Evolutionary conservation across 179 eudicot genomes (phyloP).

Genomic region (Nepenthes alata): DNA sequence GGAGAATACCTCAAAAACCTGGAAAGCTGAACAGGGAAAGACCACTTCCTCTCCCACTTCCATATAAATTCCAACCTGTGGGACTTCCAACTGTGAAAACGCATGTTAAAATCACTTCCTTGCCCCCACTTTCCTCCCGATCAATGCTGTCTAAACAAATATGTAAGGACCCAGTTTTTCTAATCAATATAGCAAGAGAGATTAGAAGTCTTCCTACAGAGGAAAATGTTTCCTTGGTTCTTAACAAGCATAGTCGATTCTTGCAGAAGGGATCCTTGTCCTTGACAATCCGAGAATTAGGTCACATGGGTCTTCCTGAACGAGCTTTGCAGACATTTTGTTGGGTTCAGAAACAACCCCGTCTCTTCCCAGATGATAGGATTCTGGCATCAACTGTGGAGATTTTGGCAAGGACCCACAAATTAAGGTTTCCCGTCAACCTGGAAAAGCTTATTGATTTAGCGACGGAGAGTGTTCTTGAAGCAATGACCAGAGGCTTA

Average conservation of each 20-base stretch:
- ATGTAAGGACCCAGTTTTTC: slow-evolving; percentile 65
- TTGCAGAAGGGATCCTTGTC: slow-evolving; percentile 85
- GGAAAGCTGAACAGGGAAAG: slow-evolving; percentile 61
- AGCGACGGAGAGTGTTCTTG: slow-evolving; percentile 52
- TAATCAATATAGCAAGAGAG: slow-evolving; percentile 56
- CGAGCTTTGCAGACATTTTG: slow-evolving; percentile 66
- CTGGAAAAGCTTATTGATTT: slow-evolving; percentile 36
- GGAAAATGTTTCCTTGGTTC: slow-evolving; percentile 45
- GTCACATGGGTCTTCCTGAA: slow-evolving; percentile 83
- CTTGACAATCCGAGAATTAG: slow-evolving; percentile 66
- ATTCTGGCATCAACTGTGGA: slow-evolving; percentile 75
- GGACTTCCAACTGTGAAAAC: slow-evolving; percentile 55
- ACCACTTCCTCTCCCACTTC: slow-evolving; percentile 80
- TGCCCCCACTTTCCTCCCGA: slow-evolving; percentile 20
- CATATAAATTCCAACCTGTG: slow-evolving; percentile 66
- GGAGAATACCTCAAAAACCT: slow-evolving; percentile 82
- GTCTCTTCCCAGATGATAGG: slow-evolving; percentile 79
- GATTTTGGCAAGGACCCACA: slow-evolving; percentile 59
- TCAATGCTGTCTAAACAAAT: slow-evolving; percentile 34
- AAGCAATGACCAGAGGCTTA: slow-evolving; percentile 74
- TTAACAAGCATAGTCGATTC: slow-evolving; percentile 43
- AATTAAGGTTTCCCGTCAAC: slow-evolving; percentile 41
- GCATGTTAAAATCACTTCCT: slow-evolving; percentile 19
- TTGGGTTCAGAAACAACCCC: slow-evolving; percentile 77
- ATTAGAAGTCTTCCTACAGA: slow-evolving; percentile 53